Percentiles rank a stretch among this genome's conserved stretches.
Conservation (phyloP, 305 asterid species). For the Withania somnifera region DNA sequence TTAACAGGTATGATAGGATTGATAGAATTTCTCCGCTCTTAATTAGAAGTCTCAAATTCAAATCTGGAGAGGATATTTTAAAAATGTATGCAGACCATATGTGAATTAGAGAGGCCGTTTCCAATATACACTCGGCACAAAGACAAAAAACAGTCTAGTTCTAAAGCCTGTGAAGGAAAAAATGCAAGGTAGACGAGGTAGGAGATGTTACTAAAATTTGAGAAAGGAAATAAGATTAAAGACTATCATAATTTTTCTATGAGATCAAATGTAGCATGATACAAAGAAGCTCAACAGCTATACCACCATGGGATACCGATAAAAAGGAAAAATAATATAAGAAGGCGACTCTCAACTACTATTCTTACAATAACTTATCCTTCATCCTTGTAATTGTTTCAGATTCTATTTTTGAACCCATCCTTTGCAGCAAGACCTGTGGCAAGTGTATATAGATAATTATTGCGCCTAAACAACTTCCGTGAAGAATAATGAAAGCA, state of each 20-base stretch:
- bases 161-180: background rate
- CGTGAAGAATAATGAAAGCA: background rate
- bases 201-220: background rate
- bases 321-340: conserved; percentile 1
- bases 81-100: no score
- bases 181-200: background rate
- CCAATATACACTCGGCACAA: no score
- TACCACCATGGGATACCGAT: conserved; percentile 22
- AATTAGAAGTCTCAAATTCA: background rate
- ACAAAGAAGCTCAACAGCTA: conserved; percentile 34
- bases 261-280: conserved; percentile 43
- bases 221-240: background rate
- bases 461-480: conserved; percentile 33
- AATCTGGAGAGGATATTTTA: no score
- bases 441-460: background rate
- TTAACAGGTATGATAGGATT: background rate
- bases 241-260: conserved; percentile 30
- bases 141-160: no score
- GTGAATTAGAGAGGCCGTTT: no score
- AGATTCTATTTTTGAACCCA: conserved; percentile 22
- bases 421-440: conserved; percentile 34
- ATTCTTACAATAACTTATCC: conserved; percentile 25
- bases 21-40: background rate
- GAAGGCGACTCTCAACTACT: conserved; percentile 22
- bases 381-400: conserved; percentile 15